Evolutionary conservation across 805 yeast genomes (phyloP), one percentile per base, ranked within the genome.

Genomic region (Saccharomycopsis amapae): DNA sequence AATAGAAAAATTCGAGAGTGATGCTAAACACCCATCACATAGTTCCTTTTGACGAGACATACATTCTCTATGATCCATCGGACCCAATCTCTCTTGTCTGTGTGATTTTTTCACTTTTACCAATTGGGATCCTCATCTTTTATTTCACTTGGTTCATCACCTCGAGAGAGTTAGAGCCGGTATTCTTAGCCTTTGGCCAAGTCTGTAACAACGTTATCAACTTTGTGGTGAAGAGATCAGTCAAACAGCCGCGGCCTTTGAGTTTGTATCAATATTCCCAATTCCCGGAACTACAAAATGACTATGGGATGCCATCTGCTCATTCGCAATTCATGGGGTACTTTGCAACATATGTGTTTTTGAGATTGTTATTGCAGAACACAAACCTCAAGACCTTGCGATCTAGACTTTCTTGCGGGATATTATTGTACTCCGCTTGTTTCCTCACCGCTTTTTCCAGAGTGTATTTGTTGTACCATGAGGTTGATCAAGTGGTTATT

Each of bases 271-370:
- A 67, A 38, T 69, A 66, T 40, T 13, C 22, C 10, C 60, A 59
- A 34, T 25, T 48, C 36, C 48, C 53, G 40, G 61, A 77, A 55
- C 22, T 71, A 37, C 62, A 76, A 48, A 71, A 83, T 52, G 79
- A 83, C 1, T 88, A 81, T 60, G 98, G 98, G 0, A 90, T 90
- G 97, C 98, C 98, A 0, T 79, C 89, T 44, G 96, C 98, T 1
- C 98, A 90, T 63, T 79, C 96, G 0, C 98, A 90, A 64, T 93
- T 89, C 62, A 84, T 90, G 88, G 94, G 95, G 2, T 93, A 79
- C 59, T 79, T 83, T 52, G 72, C 77, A n/a, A 66, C 73, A 5
- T 84, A 79, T 58, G 65, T 72, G 50, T 55, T 69, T 2, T 68
- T 83, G 48, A 65, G 68, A 42, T 32, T 72, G 47, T 45, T 62